phyloP scores from a whole-genome alignment of 345 rosid species.

The Salix suchowensis region DNA sequence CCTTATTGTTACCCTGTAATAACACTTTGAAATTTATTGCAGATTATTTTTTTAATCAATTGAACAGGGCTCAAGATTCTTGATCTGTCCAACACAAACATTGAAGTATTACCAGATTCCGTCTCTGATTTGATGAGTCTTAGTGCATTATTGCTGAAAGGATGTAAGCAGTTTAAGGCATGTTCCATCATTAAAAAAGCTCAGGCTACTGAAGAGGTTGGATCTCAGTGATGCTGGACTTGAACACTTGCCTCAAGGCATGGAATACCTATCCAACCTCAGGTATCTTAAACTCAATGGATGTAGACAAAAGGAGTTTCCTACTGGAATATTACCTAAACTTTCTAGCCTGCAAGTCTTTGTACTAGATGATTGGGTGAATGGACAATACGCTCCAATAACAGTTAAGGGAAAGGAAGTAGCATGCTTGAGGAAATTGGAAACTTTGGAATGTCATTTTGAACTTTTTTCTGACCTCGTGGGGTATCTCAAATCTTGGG shows the following conservation, averaged over 20 bases:
- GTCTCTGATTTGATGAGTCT: slow-evolving; percentile 10
- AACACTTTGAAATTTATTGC: background rate
- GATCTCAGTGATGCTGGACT: slow-evolving; percentile 2
- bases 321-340: slow-evolving; percentile 1
- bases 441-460: background rate
- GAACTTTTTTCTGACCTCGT: background rate
- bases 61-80: background rate
- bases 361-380: background rate
- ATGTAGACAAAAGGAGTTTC: background rate
- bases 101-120: slow-evolving; percentile 13
- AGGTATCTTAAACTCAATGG: slow-evolving; percentile 9
- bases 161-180: background rate
- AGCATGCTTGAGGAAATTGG: slow-evolving; percentile 6
- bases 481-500: background rate
- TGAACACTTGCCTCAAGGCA: slow-evolving; percentile 14
- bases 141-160: slow-evolving; percentile 3
- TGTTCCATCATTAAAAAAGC: slow-evolving; percentile 20
- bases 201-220: slow-evolving; percentile 8
- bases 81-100: background rate
- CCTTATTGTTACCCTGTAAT: background rate
- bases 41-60: background rate
- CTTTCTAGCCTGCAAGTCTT: background rate
- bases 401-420: slow-evolving; percentile 7
- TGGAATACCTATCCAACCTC: slow-evolving; percentile 20
- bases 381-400: background rate